These are phyloP conservation scores for Sporisorium reilianum DNA, from an alignment of 1,284 basidiomycete genomes.

Conservation along the genomic window DNA sequence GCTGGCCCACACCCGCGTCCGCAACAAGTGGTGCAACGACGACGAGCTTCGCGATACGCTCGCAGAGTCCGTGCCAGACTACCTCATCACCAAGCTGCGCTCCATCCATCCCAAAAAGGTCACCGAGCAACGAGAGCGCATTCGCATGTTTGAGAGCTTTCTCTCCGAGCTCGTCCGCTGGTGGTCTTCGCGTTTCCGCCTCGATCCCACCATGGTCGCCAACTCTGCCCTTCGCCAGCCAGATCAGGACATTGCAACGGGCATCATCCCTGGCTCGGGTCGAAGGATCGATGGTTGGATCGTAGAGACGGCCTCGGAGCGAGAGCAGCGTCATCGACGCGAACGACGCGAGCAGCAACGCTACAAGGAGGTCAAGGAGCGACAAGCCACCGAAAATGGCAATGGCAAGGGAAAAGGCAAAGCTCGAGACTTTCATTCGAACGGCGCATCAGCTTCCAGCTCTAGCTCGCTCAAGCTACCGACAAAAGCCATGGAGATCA, in stretches of 20 bases:
- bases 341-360: slow-evolving; percentile 38
- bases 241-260: slow-evolving; percentile 55
- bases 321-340: slow-evolving; percentile 59
- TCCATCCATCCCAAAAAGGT: slow-evolving; percentile 65
- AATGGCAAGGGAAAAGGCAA: slow-evolving; percentile 36
- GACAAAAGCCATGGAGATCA: slow-evolving; percentile 70
- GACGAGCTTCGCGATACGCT: slow-evolving; percentile 76
- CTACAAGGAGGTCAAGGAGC: slow-evolving; percentile 31
- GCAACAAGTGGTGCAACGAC: slow-evolving; percentile 90
- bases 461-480: slow-evolving; percentile 17
- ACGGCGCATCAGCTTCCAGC: slow-evolving; percentile 2
- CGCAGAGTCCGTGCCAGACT: slow-evolving; percentile 54
- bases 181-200: slow-evolving; percentile 62
- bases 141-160: slow-evolving; percentile 67
- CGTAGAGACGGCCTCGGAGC: slow-evolving; percentile 57
- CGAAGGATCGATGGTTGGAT: slow-evolving; percentile 65
- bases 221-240: slow-evolving; percentile 65
- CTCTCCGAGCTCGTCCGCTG: slow-evolving; percentile 63
- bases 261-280: slow-evolving; percentile 47
- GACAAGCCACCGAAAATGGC: slow-evolving; percentile 11
- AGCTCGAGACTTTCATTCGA: not conserved
- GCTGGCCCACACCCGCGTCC: slow-evolving; percentile 79
- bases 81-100: slow-evolving; percentile 59
- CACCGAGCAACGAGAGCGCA: slow-evolving; percentile 63
- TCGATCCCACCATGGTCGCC: slow-evolving; percentile 56